phyloP scores from a whole-genome alignment of 768 basidiomycete genomes.

The Glaciozyma martinii region DNA sequence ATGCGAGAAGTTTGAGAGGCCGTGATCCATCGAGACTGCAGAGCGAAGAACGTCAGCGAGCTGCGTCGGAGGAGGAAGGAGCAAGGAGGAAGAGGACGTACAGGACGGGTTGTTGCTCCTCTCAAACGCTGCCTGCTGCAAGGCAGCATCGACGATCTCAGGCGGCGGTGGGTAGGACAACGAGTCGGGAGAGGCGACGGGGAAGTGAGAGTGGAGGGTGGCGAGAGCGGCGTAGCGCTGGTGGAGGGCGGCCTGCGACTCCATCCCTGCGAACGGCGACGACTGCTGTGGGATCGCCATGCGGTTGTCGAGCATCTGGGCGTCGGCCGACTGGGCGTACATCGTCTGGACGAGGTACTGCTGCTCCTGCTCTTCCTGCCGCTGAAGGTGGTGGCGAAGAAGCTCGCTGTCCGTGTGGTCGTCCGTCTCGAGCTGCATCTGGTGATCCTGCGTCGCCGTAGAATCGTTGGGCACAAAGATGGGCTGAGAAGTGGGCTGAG shows the following conservation, averaged over 20 bases:
- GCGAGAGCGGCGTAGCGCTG: conserved; percentile 16
- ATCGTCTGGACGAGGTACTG: background rate
- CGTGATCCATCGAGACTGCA: conserved; percentile 7
- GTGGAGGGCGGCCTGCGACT: conserved; percentile 25
- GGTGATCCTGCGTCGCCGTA: background rate
- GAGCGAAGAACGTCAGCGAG: background rate
- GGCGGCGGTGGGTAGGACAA: conserved; percentile 22
- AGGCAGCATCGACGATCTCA: conserved; percentile 16
- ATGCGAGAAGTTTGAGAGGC: background rate
- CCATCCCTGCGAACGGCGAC: background rate
- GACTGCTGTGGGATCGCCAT: background rate
- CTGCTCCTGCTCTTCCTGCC: background rate
- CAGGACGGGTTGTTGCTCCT: conserved; percentile 9
- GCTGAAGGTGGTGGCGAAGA: background rate
- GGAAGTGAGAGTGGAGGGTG: conserved; percentile 3
- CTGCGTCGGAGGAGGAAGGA: too few relatives aligned
- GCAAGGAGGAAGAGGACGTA: conserved; percentile 1
- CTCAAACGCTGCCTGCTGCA: conserved; percentile 12
- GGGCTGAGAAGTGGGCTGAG: background rate
- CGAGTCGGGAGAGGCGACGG: background rate
- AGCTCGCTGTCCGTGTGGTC: background rate
- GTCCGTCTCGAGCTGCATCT: background rate
- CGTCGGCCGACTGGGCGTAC: background rate
- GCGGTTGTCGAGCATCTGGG: background rate
- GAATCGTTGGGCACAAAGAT: too few relatives aligned